phyloP scores from a whole-genome alignment of 2,329 filamentous ascomycete genomes.

The Fonsecaea nubica region DNA sequence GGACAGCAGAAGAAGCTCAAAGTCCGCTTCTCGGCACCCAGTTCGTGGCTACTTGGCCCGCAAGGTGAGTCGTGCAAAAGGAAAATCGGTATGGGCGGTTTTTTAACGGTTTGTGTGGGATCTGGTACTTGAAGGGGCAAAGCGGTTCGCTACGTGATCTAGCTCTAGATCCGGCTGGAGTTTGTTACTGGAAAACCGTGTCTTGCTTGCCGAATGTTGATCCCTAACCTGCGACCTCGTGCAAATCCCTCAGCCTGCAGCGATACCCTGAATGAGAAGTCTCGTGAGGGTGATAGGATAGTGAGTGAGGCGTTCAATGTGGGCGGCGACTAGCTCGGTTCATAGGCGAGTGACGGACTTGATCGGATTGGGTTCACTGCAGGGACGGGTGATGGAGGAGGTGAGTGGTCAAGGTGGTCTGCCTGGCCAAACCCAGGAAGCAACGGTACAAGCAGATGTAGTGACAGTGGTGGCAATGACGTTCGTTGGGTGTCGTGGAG shows the following conservation, averaged over 20 bases:
- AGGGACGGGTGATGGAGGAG: constrained; percentile 8
- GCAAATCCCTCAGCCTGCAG: not conserved
- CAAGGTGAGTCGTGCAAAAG: constrained; percentile 2
- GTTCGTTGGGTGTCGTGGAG: constrained; percentile 14
- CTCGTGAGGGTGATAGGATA: not conserved
- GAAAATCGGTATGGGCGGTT: constrained; percentile 7
- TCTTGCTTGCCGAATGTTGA: constrained; percentile 1
- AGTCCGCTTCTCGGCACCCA: not conserved
- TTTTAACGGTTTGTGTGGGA: constrained; percentile 18
- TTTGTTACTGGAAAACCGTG: constrained; percentile 4
- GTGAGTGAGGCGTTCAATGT: constrained; percentile 1
- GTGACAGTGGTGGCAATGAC: constrained; percentile 17
- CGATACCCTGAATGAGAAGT: not conserved
- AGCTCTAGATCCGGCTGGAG: constrained; percentile 16
- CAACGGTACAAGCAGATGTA: constrained; percentile 6
- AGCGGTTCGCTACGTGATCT: constrained; percentile 28
- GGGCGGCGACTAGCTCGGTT: constrained; percentile 9
- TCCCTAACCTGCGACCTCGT: constrained; percentile 14
- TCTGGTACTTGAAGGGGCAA: constrained; percentile 15
- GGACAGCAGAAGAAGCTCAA: not conserved
- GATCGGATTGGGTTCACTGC: constrained; percentile 6
- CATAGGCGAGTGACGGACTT: constrained; percentile 9
- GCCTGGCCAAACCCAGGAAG: constrained; percentile 11
- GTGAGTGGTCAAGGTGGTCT: constrained; percentile 8
- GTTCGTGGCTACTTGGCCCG: not conserved